A percentile compares a stretch with the other conserved stretches of the same genome.
These are phyloP conservation scores for Picochlorum sp. DNA, from an alignment of 139 green algal species.

Conservation along the genomic window DNA sequence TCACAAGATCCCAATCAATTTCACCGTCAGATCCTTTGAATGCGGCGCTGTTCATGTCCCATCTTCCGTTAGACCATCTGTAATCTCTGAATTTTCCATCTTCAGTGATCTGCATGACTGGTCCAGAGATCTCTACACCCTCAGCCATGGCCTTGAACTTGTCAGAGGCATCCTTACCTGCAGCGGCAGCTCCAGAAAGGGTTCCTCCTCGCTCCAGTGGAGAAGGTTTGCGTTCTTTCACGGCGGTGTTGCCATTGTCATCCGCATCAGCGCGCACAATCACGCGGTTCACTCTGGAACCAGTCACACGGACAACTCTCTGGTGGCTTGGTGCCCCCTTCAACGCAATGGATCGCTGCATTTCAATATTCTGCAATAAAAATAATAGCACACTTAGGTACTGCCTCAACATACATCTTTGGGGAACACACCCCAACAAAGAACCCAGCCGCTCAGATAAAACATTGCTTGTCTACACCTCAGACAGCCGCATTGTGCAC, in stretches of 20 bases:
- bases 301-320: not conserved
- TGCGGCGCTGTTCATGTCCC: conserved; percentile 35
- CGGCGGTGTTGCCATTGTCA: conserved; percentile 13
- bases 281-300: not conserved
- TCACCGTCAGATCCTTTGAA: conserved; percentile 26
- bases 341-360: too few species aligned
- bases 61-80: conserved; percentile 72
- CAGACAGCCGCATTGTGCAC: too few species aligned
- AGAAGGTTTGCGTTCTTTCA: conserved; percentile 44
- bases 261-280: conserved; percentile 12
- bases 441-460: too few species aligned
- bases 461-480: too few species aligned
- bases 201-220: conserved; percentile 65
- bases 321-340: too few species aligned
- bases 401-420: too few species aligned
- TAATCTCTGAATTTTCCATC: conserved; percentile 77
- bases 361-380: too few species aligned
- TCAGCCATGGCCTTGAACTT: conserved; percentile 39
- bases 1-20: conserved; percentile 72
- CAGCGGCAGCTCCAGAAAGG: conserved; percentile 48
- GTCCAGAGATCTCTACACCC: conserved; percentile 4
- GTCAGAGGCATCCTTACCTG: conserved; percentile 56
- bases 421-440: too few species aligned
- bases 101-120: conserved; percentile 24
- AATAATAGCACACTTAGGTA: not conserved